These are phyloP conservation scores for Fusarium albidum DNA, from an alignment of 2,329 filamentous ascomycete species.

Conservation along the genomic window DNA sequence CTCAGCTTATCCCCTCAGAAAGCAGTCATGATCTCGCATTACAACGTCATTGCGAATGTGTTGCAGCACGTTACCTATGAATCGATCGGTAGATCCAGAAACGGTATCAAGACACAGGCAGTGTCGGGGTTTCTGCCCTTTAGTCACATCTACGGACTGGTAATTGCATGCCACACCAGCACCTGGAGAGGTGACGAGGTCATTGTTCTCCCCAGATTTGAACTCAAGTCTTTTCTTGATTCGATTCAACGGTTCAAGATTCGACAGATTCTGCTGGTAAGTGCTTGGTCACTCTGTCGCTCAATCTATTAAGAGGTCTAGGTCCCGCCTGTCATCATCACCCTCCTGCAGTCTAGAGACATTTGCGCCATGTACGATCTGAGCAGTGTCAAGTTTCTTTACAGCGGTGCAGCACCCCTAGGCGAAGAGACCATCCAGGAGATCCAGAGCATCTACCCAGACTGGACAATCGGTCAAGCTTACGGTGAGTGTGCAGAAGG, in stretches of 20 bases:
- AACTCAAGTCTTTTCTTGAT: conserved; percentile 67
- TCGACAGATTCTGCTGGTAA: no score
- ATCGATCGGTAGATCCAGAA: conserved; percentile 47
- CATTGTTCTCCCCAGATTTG: conserved; percentile 78
- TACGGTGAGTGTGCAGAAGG: no score
- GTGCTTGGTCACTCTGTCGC: no score
- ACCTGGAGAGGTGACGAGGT: conserved; percentile 77
- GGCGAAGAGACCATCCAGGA: conserved; percentile 72
- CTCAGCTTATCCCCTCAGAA: conserved; percentile 56
- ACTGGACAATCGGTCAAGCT: no score
- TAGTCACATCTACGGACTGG: conserved; percentile 82
- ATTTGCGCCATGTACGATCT: conserved; percentile 6
- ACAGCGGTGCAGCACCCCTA: conserved; percentile 68
- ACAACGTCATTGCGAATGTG: conserved; percentile 80
- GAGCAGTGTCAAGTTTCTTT: conserved; percentile 4
- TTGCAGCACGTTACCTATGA: conserved; percentile 64
- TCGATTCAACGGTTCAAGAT: conserved; percentile 28
- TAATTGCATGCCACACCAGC: conserved; percentile 72
- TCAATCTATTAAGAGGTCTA: no score
- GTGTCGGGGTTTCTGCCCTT: conserved; percentile 75
- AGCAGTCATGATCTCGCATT: conserved; percentile 85
- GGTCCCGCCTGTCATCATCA: no score
- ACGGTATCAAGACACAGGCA: conserved; percentile 51
- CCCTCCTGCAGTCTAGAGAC: not conserved
- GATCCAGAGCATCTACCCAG: no score